Conservation (phyloP, 2,329 filamentous ascomycete genomes). For the Aureobasidium sp. region DNA sequence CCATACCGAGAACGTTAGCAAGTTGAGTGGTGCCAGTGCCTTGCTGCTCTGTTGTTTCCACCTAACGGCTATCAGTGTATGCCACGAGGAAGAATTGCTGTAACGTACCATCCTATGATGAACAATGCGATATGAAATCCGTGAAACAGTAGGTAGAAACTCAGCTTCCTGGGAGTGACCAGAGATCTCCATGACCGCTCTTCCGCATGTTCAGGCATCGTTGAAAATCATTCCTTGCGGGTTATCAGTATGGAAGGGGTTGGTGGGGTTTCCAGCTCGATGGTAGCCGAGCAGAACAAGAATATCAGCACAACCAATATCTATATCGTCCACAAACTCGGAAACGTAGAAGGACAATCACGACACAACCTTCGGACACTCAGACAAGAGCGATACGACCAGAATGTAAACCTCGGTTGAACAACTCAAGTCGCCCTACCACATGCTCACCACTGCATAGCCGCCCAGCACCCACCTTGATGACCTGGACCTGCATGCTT, state of each 20-base stretch:
- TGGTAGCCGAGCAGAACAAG: neutral
- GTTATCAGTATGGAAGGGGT: neutral
- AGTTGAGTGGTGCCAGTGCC: slow-evolving; percentile 70
- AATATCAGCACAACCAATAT: neutral
- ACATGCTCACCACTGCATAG: neutral
- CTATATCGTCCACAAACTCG: neutral
- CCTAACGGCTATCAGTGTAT: slow-evolving; percentile 45
- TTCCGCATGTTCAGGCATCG: slow-evolving; percentile 2
- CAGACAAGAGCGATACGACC: neutral
- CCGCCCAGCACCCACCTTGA: slow-evolving; percentile 7
- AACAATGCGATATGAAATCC: slow-evolving; percentile 32
- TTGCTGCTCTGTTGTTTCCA: slow-evolving; percentile 65
- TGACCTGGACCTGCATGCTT: slow-evolving; percentile 5
- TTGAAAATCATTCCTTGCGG: neutral
- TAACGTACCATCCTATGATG: slow-evolving; percentile 31
- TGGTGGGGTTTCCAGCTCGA: neutral
- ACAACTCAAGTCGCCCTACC: neutral
- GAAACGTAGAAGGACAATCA: neutral
- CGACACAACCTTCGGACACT: neutral
- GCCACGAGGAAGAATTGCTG: neutral
- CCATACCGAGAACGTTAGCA: slow-evolving; percentile 84
- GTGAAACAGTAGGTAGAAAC: slow-evolving; percentile 33
- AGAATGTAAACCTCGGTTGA: slow-evolving; percentile 1
- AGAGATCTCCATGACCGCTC: slow-evolving; percentile 22
- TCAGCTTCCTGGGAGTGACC: slow-evolving; percentile 29